These are phyloP conservation scores for Ganoderma sinense DNA, from an alignment of 1,284 basidiomycete species.

Conservation along the genomic window DNA sequence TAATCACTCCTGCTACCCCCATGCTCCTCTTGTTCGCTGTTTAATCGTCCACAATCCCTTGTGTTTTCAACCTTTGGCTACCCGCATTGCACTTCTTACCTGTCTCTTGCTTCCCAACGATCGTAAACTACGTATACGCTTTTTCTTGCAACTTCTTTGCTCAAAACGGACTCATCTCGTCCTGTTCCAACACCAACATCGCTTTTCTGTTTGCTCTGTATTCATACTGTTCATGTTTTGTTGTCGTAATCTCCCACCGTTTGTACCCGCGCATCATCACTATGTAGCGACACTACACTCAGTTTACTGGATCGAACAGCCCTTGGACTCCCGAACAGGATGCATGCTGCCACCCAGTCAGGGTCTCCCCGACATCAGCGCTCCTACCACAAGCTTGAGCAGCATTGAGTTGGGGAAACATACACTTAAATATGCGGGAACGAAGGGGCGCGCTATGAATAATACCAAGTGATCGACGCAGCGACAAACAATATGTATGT, in stretches of 20 bases:
- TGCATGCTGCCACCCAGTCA: no score
- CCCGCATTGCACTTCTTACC: neutral
- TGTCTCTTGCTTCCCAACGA: no score
- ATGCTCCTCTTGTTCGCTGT: neutral
- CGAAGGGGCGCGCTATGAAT: slow-evolving; percentile 17
- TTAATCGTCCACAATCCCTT: neutral
- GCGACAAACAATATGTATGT: slow-evolving; percentile 14
- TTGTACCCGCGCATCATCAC: no score
- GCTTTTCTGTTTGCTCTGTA: neutral
- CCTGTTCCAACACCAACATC: neutral
- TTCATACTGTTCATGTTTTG: neutral
- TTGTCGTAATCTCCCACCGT: no score
- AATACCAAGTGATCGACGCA: slow-evolving; percentile 22
- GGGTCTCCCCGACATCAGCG: neutral
- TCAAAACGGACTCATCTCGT: neutral
- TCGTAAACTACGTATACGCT: neutral
- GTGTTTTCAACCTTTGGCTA: neutral
- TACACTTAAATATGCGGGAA: slow-evolving; percentile 29
- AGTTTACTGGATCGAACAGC: no score
- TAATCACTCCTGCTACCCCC: neutral
- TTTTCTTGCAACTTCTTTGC: neutral
- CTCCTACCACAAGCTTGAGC: neutral
- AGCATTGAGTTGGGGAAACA: slow-evolving; percentile 6
- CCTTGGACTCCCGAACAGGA: no score
- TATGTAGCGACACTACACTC: no score